Evolutionary conservation across 345 rosid species (phyloP).

Genomic region (Rhodamnia argentea): DNA sequence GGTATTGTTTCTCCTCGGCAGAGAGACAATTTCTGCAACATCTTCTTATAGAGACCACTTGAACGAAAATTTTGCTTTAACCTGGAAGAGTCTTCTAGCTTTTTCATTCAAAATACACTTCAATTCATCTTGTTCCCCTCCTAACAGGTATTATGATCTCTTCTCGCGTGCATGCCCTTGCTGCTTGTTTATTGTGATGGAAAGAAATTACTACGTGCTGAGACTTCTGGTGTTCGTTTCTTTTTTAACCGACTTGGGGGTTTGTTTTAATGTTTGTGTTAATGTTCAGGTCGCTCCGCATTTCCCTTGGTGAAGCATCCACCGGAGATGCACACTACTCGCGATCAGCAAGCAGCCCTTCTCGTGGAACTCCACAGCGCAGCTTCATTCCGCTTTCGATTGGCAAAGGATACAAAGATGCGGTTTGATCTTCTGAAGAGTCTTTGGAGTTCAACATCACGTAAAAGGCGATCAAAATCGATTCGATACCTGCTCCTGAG

Average conservation of each 20-base stretch:
- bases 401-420: not conserved
- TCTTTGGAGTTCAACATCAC: not conserved
- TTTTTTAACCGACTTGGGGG: not conserved
- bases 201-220: not conserved
- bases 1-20: not conserved
- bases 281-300: not conserved
- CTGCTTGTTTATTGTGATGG: not conserved
- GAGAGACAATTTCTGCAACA: not conserved
- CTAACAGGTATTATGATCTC: not conserved
- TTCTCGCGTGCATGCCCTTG: not conserved
- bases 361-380: not conserved
- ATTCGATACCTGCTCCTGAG: not conserved
- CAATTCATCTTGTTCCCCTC: not conserved
- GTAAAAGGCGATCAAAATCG: not conserved
- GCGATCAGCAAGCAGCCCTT: not conserved
- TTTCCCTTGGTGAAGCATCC: not conserved
- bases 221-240: not conserved
- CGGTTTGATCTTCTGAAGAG: not conserved
- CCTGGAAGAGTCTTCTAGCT: not conserved
- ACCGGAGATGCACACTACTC: not conserved
- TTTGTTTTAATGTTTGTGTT: not conserved
- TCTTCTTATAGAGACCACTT: not conserved
- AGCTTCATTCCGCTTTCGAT: not conserved
- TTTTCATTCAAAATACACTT: not conserved
- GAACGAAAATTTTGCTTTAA: not conserved